Percentiles rank a stretch among this genome's conserved stretches.
Conservation (phyloP, 495 filamentous ascomycete genomes). For the Annulohypoxylon nitens region DNA sequence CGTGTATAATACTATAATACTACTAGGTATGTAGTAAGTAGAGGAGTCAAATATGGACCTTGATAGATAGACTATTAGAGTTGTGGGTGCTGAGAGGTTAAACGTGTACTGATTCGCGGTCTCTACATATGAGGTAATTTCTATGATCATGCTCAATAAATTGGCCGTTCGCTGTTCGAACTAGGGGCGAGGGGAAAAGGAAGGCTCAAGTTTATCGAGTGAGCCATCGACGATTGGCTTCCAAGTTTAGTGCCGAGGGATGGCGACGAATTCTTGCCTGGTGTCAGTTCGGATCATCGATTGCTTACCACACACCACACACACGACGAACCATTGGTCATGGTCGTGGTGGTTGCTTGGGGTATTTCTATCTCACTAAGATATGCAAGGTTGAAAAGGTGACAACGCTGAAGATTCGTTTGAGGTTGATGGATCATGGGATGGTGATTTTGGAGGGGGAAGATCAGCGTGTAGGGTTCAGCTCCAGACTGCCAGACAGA, state of each 20-base stretch:
- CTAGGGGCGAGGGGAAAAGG: background rate
- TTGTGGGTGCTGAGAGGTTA: conserved; percentile 20
- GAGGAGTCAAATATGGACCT: conserved; percentile 19
- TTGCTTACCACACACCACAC: conserved; percentile 19
- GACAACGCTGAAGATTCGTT: conserved; percentile 43
- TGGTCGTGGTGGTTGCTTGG: conserved; percentile 28
- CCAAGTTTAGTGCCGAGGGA: background rate
- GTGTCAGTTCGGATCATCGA: conserved; percentile 25
- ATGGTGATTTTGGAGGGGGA: conserved; percentile 61
- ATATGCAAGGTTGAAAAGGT: conserved; percentile 20
- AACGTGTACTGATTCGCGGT: conserved; percentile 6
- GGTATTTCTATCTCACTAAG: conserved; percentile 29
- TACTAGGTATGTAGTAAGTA: conserved; percentile 2
- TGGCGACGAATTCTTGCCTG: conserved; percentile 10
- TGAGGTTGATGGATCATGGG: conserved; percentile 56
- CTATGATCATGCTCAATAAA: conserved; percentile 21
- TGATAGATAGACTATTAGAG: conserved; percentile 25
- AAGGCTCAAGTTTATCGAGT: conserved; percentile 23
- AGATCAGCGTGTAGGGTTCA: conserved; percentile 63
- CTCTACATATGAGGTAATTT: conserved; percentile 14
- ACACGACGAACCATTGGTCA: conserved; percentile 2
- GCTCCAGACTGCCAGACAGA: conserved; percentile 10
- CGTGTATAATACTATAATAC: no score
- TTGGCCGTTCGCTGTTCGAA: conserved; percentile 19
- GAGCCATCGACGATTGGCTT: background rate